Conservation (phyloP, 495 filamentous ascomycete genomes). For the Darksidea phi region DNA sequence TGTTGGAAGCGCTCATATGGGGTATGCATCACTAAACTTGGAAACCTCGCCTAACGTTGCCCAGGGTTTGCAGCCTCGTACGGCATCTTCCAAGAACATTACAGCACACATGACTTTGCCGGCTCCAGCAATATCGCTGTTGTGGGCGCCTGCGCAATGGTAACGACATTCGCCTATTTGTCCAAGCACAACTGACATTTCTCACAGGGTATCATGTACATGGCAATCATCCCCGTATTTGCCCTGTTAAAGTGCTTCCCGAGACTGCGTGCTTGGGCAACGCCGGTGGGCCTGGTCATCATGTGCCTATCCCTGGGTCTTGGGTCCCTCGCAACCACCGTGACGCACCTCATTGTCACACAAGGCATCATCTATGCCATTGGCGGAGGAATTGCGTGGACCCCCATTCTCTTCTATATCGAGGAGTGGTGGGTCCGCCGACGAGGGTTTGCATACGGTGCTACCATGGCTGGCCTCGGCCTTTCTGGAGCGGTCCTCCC, state of each 20-base stretch:
- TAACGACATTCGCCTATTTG: slow-evolving; percentile 7
- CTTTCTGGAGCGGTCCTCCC: slow-evolving; percentile 45
- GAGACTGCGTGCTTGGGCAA: slow-evolving; percentile 41
- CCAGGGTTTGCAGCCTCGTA: slow-evolving; percentile 65
- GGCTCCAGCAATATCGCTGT: slow-evolving; percentile 48
- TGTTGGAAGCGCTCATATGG: slow-evolving; percentile 66
- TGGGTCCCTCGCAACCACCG: slow-evolving; percentile 49
- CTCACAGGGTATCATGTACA: slow-evolving; percentile 51
- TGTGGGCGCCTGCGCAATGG: slow-evolving; percentile 52
- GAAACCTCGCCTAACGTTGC: not conserved
- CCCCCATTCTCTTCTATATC: slow-evolving; percentile 51
- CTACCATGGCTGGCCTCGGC: slow-evolving; percentile 54
- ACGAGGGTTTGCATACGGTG: slow-evolving; percentile 58
- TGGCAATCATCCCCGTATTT: slow-evolving; percentile 46
- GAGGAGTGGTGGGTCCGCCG: slow-evolving; percentile 58
- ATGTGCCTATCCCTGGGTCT: slow-evolving; percentile 38
- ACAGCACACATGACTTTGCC: slow-evolving; percentile 49
- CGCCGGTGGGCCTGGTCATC: slow-evolving; percentile 44
- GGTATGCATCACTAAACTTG: slow-evolving; percentile 45
- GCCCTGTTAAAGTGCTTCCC: slow-evolving; percentile 37
- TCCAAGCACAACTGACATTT: not conserved
- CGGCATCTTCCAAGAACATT: slow-evolving; percentile 62
- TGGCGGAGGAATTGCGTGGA: slow-evolving; percentile 51
- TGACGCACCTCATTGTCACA: slow-evolving; percentile 51
- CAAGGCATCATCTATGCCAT: slow-evolving; percentile 57